phyloP scores from a whole-genome alignment of 495 filamentous ascomycete species.

The Parmelia sp. region DNA sequence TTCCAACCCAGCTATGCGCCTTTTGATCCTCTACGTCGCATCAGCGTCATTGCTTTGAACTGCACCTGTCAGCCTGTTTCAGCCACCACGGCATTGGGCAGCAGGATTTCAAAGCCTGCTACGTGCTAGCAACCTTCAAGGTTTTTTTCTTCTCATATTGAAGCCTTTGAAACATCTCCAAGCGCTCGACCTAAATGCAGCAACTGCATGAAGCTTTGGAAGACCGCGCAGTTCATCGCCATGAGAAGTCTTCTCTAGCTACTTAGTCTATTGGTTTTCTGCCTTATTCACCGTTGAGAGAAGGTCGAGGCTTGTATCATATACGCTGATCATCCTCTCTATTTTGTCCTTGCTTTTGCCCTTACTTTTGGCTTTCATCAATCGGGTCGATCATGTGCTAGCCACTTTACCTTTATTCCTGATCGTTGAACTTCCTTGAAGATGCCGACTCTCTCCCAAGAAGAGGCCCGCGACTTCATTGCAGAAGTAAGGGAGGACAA shows the following conservation, averaged over 20 bases:
- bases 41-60: no score
- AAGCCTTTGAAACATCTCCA: not conserved
- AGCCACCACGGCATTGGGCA: not conserved
- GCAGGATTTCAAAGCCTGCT: not conserved
- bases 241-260: not conserved
- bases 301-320: not conserved
- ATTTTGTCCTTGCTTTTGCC: no score
- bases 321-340: not conserved
- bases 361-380: not conserved
- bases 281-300: not conserved
- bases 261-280: no score
- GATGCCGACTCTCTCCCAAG: constrained; percentile 2
- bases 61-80: not conserved
- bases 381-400: not conserved
- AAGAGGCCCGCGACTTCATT: constrained; percentile 4
- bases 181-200: not conserved
- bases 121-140: not conserved
- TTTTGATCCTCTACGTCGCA: no score
- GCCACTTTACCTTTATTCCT: not conserved
- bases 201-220: not conserved
- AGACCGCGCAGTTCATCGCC: no score
- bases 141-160: not conserved
- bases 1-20: no score
- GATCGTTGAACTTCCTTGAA: not conserved
- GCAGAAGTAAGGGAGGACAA: not conserved